Evolutionary conservation across 164 flowering plant genomes (phyloP).

Genomic region (Vitis labrusca): DNA sequence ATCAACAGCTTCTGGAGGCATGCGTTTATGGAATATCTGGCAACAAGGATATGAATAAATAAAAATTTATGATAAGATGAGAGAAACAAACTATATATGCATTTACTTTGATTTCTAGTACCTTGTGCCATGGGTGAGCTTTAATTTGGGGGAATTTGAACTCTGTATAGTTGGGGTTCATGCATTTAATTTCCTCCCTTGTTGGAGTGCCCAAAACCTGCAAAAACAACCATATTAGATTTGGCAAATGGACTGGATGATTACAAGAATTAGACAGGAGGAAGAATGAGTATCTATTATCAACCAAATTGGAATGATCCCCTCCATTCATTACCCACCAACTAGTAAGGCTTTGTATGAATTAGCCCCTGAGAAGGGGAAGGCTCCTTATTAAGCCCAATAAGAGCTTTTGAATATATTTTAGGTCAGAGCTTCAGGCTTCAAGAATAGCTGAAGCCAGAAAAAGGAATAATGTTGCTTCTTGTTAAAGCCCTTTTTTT

Average conservation of each 20-base stretch:
- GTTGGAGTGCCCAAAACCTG: constrained; percentile 94
- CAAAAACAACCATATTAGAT: constrained; percentile 3
- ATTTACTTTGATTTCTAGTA: constrained; percentile 12
- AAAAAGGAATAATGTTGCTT: too few relatives aligned
- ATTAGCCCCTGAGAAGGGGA: too few relatives aligned
- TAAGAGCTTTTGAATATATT: too few relatives aligned
- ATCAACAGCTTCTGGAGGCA: constrained; percentile 85
- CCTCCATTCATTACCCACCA: too few relatives aligned
- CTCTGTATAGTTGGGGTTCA: constrained; percentile 92
- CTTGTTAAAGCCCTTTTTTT: too few relatives aligned
- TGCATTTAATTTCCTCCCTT: constrained; percentile 90
- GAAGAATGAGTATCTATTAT: too few relatives aligned
- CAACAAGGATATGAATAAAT: background rate
- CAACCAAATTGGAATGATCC: too few relatives aligned
- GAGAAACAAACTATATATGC: background rate
- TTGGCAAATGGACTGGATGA: background rate
- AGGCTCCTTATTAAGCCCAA: too few relatives aligned
- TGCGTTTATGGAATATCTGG: constrained; percentile 75
- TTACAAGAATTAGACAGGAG: too few relatives aligned
- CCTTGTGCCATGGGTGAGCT: constrained; percentile 95
- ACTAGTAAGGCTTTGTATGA: too few relatives aligned
- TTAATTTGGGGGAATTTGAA: constrained; percentile 85
- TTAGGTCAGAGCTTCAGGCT: too few relatives aligned
- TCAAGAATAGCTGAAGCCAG: too few relatives aligned
- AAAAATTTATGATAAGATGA: background rate